phyloP scores from a whole-genome alignment of 1,139 yeast species.

The Sugiyamaella xylanicola region DNA sequence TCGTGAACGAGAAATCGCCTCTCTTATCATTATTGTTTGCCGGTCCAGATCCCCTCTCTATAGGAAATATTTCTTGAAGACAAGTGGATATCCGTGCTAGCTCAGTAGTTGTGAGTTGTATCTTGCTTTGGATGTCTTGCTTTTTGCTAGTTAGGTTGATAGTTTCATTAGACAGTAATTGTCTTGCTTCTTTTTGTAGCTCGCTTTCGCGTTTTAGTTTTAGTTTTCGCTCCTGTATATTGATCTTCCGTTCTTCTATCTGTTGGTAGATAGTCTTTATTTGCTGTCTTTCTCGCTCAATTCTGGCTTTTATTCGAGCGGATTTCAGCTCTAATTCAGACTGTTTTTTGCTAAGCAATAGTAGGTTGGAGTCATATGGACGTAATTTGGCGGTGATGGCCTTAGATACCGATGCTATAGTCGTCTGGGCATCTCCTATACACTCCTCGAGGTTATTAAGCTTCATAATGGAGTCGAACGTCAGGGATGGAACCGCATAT shows the following conservation, averaged over 20 bases:
- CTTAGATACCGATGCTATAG: slow-evolving; percentile 33
- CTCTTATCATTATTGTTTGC: slow-evolving; percentile 19
- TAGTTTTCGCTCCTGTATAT: slow-evolving; percentile 20
- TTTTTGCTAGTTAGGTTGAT: neutral
- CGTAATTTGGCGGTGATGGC: slow-evolving; percentile 12
- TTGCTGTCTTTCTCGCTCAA: slow-evolving; percentile 5
- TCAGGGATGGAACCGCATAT: slow-evolving; percentile 30
- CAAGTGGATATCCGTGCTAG: slow-evolving; percentile 34
- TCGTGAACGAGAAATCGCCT: slow-evolving; percentile 41
- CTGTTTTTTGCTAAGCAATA: neutral
- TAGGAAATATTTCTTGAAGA: slow-evolving; percentile 44
- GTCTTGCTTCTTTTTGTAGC: slow-evolving; percentile 22
- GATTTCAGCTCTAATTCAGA: slow-evolving; percentile 14
- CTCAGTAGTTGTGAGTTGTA: slow-evolving; percentile 27
- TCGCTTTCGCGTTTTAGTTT: slow-evolving; percentile 21
- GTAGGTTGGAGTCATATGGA: slow-evolving; percentile 4
- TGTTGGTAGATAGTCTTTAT: slow-evolving; percentile 12
- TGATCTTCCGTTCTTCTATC: slow-evolving; percentile 22
- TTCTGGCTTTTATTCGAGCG: slow-evolving; percentile 9
- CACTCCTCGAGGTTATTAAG: slow-evolving; percentile 49
- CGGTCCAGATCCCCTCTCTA: slow-evolving; percentile 33
- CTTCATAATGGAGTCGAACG: slow-evolving; percentile 51
- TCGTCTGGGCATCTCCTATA: slow-evolving; percentile 43
- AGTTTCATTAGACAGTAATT: slow-evolving; percentile 19
- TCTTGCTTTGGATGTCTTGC: slow-evolving; percentile 16